Percentiles rank a stretch among this genome's conserved stretches.
Evolutionary conservation across 2,329 filamentous ascomycete genomes (phyloP).

Genomic region (Xylaria multiplex): DNA sequence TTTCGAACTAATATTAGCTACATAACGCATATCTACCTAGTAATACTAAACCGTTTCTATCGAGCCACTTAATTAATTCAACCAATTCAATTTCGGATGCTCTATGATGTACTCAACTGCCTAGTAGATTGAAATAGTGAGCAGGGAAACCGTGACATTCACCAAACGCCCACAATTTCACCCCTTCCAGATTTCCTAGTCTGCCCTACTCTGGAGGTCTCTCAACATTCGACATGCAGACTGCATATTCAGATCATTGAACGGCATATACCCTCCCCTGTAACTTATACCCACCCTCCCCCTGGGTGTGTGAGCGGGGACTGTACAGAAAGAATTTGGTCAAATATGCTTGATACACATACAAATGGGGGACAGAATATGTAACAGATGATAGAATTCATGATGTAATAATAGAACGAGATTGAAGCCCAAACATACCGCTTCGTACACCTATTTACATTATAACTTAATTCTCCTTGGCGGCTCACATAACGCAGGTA

Average conservation of each 20-base stretch:
- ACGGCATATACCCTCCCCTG: background rate
- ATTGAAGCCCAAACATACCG: no score
- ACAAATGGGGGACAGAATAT: background rate
- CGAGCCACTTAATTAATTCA: background rate
- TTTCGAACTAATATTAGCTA: slow-evolving; percentile 9
- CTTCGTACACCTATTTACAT: no score
- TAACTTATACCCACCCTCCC: no score
- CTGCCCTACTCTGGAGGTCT: background rate
- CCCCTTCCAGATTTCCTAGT: background rate
- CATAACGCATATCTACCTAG: background rate
- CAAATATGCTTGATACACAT: no score
- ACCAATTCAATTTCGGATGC: background rate
- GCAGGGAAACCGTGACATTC: background rate
- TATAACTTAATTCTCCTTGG: no score
- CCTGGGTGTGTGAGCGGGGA: background rate
- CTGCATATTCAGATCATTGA: background rate
- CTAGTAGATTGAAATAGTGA: background rate
- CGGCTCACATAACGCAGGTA: no score
- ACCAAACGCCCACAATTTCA: background rate
- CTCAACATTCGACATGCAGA: background rate
- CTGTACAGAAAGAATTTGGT: background rate
- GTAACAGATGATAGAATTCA: background rate
- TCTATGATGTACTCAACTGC: background rate
- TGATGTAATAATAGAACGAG: no score
- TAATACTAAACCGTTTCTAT: background rate